Base-by-base conservation (phyloP, 371 early-diverging fungal species). In the Apophysomyces trapeziformis region DNA sequence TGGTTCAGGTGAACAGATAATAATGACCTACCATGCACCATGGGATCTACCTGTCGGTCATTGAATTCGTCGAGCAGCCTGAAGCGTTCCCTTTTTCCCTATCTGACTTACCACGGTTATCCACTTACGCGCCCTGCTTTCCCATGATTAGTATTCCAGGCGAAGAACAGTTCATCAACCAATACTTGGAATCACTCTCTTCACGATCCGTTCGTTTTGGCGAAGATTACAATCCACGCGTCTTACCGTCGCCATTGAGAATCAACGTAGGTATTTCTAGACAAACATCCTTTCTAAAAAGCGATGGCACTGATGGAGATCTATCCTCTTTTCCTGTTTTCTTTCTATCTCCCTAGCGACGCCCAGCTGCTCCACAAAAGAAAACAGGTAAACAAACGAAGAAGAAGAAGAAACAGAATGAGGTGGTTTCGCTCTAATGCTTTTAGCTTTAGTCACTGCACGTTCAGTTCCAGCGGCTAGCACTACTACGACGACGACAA, bases 171-270 rank as follows among this genome's bases (percentile, higher is more conserved):
- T 83, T 77, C 66, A 77, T 78, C 54, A 65, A 74, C 12, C 66
- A 68, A 45, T 83, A 75, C 43, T 71, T 83, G 12, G 70, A 69
- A 6, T 61, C 46, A 36, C 71, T 83, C 21, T 83, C 84, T 39
- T 58, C 63, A 1, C 77, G 77, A n/a, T 77, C 81, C 32, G 84
- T 83, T 7, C 71, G 84, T 21, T 83, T 69, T 68, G 80, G 77
- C 14, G 38, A 74, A 45, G 79, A 80, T 62, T 80, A 80, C 47
- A 65, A 64, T 58, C 56, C 78, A n/a, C 78, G 73, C 46, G 43
- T 60, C 14, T 58, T 73, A n/a, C 77, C 73, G 18, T 59, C 66
- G 26, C 66, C 73, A 44, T 60, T 69, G 44, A 70, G 72, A 64
- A 68, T 83, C 35, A 83, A 83, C 75, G 83, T 80, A 72, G 13